Conservation (phyloP, 305 asterid species). For the Fraxinus floribunda region DNA sequence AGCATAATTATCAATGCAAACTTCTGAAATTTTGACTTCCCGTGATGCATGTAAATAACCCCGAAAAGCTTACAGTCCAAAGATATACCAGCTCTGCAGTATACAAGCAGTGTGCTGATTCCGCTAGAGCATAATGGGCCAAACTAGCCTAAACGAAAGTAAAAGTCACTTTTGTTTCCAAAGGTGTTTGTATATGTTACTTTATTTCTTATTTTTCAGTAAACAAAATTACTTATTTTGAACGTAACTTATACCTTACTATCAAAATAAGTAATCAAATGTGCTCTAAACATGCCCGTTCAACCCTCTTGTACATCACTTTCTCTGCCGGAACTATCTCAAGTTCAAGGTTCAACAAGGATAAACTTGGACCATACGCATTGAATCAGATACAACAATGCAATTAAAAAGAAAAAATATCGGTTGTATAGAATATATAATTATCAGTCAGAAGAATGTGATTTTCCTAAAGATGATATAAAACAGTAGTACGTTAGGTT, state of each 20-base stretch:
- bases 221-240: neutral
- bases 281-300: neutral
- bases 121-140: neutral
- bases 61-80: neutral
- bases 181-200: neutral
- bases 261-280: neutral
- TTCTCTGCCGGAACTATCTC: neutral
- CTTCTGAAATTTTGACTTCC: neutral
- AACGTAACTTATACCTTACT: neutral
- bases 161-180: neutral
- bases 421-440: neutral
- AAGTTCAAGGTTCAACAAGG: neutral
- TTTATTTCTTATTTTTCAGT: neutral
- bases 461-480: slow-evolving; percentile 2
- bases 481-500: neutral
- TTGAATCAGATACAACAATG: neutral
- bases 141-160: neutral
- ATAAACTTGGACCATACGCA: neutral
- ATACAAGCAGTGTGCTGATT: neutral
- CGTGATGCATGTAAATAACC: neutral
- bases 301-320: neutral
- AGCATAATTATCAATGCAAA: neutral
- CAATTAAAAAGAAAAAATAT: neutral
- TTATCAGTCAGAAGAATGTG: neutral
- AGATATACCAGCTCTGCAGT: neutral